Base-by-base conservation (phyloP, 139 green algal species). In the Volvox africanus region DNA sequence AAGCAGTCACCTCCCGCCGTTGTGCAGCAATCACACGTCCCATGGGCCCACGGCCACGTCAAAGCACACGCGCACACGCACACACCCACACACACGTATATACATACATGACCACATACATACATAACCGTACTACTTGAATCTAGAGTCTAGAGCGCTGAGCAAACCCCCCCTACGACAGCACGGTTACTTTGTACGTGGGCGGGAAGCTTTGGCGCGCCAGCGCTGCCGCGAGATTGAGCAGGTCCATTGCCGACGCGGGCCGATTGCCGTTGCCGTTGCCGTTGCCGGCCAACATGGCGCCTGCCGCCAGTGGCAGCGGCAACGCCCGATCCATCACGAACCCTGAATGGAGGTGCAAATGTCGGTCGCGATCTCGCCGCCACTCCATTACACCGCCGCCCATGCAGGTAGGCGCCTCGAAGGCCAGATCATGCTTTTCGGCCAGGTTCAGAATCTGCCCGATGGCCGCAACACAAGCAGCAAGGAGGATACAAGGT, bases 301-400 rank as follows among this genome's bases (percentile, higher is more conserved):
- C 85, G 28, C 61, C 30, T 6, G 69, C 79, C 37, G 77, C 73
- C 21, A 82, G 14, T 30, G 85, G 44, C 44, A 55, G 14, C 44
- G 85, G 85, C 83, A 86, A 73, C 36, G 67, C 30, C 1, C 62
- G 73, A 61, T 90, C 86, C 73, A 89, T 36, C 1, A 93, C 67
- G 68, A 91, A 92, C 26, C 88, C 88, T 0, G 84, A 91, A 83
- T 91, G 83, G 61, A 92, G 79, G 69, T 92, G 80, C 69, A 94
- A 85, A 88, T 92, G 88, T 33, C 93, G 89, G 82, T 96, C 94
- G 20, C 93, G 89, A 61, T 96, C 92, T 12, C 89, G 88, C 13
- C 90, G 91, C 96, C 95, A 97, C 92, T 96, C 94, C 89, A 96
- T 96, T 28, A 93, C 88, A 22, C 96, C 96, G 19, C 89, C 92